Conservation (phyloP, 1,284 basidiomycete species). For the Uromyces viciae-fabae region DNA sequence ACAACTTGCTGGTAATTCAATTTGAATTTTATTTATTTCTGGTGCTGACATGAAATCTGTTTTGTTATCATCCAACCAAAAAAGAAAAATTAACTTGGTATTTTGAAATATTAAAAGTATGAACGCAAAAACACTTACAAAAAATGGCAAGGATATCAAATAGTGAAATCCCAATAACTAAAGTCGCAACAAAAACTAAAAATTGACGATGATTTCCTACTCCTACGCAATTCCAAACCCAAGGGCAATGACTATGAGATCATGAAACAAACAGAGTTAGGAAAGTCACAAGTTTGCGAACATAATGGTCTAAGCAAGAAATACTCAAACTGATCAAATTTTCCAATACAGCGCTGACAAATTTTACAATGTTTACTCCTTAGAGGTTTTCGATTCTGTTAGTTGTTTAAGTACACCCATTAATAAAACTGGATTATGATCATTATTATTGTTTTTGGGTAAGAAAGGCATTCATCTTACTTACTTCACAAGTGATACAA, state of each 20-base stretch:
- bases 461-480: conserved; percentile 45
- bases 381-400: conserved; percentile 76
- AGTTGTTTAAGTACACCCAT: background rate
- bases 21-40: conserved; percentile 57
- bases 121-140: conserved; percentile 61
- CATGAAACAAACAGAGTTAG: conserved; percentile 32
- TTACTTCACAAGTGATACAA: conserved; percentile 86
- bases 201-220: conserved; percentile 92
- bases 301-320: background rate
- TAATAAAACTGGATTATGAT: background rate
- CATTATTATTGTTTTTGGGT: too few relatives aligned
- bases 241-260: conserved; percentile 78
- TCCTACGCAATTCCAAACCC: conserved; percentile 99
- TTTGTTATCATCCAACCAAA: conserved; percentile 42
- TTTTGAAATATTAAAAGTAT: background rate
- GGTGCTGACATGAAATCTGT: conserved; percentile 56
- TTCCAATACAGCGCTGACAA: conserved; percentile 82
- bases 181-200: conserved; percentile 76
- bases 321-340: conserved; percentile 79
- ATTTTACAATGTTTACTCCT: conserved; percentile 91
- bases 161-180: conserved; percentile 72
- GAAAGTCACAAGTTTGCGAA: background rate
- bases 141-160: conserved; percentile 78
- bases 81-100: conserved; percentile 54
- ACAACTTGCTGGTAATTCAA: conserved; percentile 64